Evolutionary conservation across 1,284 basidiomycete species (phyloP).

Genomic region (Volvariella volvacea): DNA sequence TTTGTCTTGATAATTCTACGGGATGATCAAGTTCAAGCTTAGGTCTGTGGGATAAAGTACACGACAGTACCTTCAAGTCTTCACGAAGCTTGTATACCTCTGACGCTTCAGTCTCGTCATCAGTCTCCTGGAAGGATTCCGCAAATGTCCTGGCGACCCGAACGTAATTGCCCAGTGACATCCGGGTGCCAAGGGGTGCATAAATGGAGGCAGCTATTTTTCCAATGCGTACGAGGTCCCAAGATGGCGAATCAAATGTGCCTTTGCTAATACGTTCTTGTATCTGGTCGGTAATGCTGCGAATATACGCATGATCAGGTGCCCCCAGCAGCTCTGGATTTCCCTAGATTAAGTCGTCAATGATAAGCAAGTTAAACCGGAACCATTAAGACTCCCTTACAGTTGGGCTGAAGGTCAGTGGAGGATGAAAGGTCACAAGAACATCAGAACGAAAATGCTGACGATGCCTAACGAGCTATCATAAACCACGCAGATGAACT

Average conservation of each 20-base stretch:
- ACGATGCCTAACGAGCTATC: constrained; percentile 34
- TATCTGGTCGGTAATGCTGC: constrained; percentile 55
- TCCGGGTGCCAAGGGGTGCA: constrained; percentile 74
- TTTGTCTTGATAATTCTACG: constrained; percentile 66
- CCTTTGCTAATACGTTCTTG: constrained; percentile 66
- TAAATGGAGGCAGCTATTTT: constrained; percentile 76
- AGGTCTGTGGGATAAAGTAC: background rate
- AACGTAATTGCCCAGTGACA: constrained; percentile 77
- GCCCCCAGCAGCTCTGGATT: constrained; percentile 69
- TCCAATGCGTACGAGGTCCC: constrained; percentile 68
- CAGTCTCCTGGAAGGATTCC: constrained; percentile 60
- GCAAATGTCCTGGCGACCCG: constrained; percentile 68
- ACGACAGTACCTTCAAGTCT: constrained; percentile 52
- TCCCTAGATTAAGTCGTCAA: constrained; percentile 31
- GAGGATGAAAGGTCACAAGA: constrained; percentile 75
- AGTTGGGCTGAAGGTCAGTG: constrained; percentile 61
- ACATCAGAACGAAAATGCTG: constrained; percentile 85
- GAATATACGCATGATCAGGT: constrained; percentile 53
- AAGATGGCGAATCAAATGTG: constrained; percentile 77
- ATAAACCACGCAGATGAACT: constrained; percentile 1
- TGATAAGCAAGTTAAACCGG: background rate
- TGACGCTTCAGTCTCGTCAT: constrained; percentile 16
- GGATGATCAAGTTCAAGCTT: constrained; percentile 2
- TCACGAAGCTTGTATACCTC: constrained; percentile 32
- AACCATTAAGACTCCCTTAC: constrained; percentile 22